Percentiles rank a stretch among this genome's conserved stretches.
Conservation (phyloP, 208 protist species). For the Trypanosoma mega region DNA sequence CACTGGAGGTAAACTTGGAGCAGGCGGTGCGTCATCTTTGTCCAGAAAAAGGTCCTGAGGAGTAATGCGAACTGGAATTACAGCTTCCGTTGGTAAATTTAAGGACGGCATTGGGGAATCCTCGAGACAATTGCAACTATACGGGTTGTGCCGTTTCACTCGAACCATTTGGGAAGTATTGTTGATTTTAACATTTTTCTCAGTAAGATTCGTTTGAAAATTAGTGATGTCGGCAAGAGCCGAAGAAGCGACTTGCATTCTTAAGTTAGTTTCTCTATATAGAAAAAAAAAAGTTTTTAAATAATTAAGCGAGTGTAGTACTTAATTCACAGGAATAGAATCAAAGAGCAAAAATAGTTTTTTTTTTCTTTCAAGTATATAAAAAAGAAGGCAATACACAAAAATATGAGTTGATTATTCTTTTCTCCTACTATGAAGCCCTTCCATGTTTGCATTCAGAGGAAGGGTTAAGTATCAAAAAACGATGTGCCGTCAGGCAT, state of each 20-base stretch:
- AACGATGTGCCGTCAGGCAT: too few species aligned
- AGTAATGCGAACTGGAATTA: constrained; percentile 6
- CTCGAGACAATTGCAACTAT: constrained; percentile 67
- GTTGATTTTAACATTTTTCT: constrained; percentile 10
- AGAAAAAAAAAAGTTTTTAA: too few species aligned
- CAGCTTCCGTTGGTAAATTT: constrained; percentile 12
- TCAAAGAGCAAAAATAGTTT: too few species aligned
- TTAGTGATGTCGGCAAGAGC: constrained; percentile 80
- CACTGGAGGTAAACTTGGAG: constrained; percentile 25
- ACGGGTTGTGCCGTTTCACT: constrained; percentile 63
- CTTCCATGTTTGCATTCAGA: too few species aligned
- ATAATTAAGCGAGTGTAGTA: too few species aligned
- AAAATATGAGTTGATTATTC: too few species aligned
- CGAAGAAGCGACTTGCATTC: constrained; percentile 28
- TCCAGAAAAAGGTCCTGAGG: constrained; percentile 41
- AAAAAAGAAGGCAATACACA: too few species aligned
- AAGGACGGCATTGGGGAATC: constrained; percentile 25
- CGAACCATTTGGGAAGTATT: background rate
- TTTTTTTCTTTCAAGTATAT: too few species aligned
- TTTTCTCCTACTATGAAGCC: too few species aligned
- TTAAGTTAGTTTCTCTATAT: too few species aligned
- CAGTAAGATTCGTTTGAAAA: constrained; percentile 30
- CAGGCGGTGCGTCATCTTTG: constrained; percentile 37
- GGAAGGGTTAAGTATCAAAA: too few species aligned
- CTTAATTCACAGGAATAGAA: too few species aligned